Evolutionary conservation across 148 eudicot species (phyloP).

Genomic region (Fagopyrum homotropicum): DNA sequence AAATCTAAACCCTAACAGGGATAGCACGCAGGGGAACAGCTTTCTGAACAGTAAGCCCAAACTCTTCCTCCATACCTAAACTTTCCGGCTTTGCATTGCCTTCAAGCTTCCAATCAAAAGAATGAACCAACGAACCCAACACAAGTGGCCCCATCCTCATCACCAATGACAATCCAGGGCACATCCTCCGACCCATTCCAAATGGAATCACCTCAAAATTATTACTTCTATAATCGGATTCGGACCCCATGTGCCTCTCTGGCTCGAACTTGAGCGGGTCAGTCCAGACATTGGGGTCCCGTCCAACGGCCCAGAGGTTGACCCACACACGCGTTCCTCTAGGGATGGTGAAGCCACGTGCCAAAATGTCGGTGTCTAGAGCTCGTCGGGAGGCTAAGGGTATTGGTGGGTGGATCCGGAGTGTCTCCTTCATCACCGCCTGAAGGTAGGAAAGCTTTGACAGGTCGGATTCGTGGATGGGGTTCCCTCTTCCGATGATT

Average conservation of each 20-base stretch:
- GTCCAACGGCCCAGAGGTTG: conserved; percentile 37
- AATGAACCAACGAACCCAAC: conserved; percentile 25
- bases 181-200: conserved; percentile 15
- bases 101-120: conserved; percentile 30
- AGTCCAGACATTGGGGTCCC: conserved; percentile 24
- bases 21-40: conserved; percentile 10
- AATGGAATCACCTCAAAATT: background rate
- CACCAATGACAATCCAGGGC: conserved; percentile 33
- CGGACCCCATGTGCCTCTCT: conserved; percentile 26
- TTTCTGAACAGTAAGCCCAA: conserved; percentile 22
- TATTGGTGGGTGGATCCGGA: conserved; percentile 31
- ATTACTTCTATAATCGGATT: conserved; percentile 22
- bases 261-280: conserved; percentile 27
- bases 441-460: conserved; percentile 24
- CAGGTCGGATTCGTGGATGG: conserved; percentile 24
- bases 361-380: conserved; percentile 9
- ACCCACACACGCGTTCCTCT: conserved; percentile 28
- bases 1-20: background rate
- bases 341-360: conserved; percentile 18
- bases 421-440: conserved; percentile 29
- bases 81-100: conserved; percentile 14
- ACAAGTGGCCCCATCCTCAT: conserved; percentile 24
- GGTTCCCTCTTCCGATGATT: conserved; percentile 20
- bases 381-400: conserved; percentile 30
- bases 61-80: conserved; percentile 29